Evolutionary conservation across 352 stramenopile species (phyloP).

Genomic region (Globisporangium rhizosaccharum): DNA sequence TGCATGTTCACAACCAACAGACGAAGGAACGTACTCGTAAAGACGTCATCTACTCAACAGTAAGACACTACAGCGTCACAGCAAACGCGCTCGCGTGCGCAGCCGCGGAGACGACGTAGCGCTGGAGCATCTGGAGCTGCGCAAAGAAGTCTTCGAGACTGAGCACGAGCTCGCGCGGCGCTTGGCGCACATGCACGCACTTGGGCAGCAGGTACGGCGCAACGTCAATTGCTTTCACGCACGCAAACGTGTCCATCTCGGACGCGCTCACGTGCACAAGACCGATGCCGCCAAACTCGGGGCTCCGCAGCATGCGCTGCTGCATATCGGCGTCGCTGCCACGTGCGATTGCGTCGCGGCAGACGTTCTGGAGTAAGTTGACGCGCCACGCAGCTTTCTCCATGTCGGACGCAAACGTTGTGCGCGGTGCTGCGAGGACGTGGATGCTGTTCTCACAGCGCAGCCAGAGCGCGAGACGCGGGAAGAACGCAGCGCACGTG

Average conservation of each 20-base stretch:
- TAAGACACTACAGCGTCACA: conserved; percentile 15
- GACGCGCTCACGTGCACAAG: conserved; percentile 38
- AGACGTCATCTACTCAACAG: no score
- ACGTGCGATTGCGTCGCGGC: conserved; percentile 20
- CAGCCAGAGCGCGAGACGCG: conserved; percentile 39
- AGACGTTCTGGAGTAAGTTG: conserved; percentile 37
- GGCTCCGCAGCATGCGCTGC: conserved; percentile 15
- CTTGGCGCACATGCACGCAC: conserved; percentile 21
- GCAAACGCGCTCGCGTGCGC: conserved; percentile 35
- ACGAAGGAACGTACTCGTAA: no score
- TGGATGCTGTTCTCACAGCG: conserved; percentile 16
- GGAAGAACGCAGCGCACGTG: conserved; percentile 43
- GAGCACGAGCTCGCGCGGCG: neutral
- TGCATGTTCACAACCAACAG: no score
- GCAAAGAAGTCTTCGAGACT: conserved; percentile 60
- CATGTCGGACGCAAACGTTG: conserved; percentile 28
- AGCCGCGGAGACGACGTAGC: conserved; percentile 31
- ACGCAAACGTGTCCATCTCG: conserved; percentile 22
- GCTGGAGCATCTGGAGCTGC: conserved; percentile 45
- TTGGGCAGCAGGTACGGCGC: conserved; percentile 38
- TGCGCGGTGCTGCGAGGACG: conserved; percentile 31
- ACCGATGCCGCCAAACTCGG: conserved; percentile 28
- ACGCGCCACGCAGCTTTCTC: conserved; percentile 38
- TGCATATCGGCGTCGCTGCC: conserved; percentile 1
- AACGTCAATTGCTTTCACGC: conserved; percentile 27